These are phyloP conservation scores for Cymbopogon citratus DNA, from an alignment of 176 grass and related monocot species.

Conservation along the genomic window DNA sequence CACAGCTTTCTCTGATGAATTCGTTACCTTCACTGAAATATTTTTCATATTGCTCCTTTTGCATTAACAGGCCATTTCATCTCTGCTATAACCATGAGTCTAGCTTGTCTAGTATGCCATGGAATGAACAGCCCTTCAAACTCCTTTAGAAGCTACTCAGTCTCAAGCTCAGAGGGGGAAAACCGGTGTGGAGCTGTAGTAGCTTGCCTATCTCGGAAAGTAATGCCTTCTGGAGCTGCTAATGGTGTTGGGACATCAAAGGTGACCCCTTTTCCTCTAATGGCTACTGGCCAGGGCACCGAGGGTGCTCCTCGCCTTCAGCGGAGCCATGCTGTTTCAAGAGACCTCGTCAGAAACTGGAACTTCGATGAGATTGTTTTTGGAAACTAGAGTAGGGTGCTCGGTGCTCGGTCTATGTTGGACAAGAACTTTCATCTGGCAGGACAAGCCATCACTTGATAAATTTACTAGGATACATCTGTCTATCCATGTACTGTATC, in stretches of 20 bases:
- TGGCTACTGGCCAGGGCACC: conserved; percentile 36
- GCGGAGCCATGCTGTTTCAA: conserved; percentile 72
- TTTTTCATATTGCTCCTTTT: background rate
- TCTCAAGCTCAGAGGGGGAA: conserved; percentile 77
- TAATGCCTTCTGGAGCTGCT: conserved; percentile 26
- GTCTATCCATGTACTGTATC: conserved; percentile 26
- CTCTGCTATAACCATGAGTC: conserved; percentile 47
- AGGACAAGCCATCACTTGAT: conserved; percentile 17
- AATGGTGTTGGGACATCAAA: conserved; percentile 52
- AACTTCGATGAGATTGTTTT: conserved; percentile 76
- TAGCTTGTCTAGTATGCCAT: conserved; percentile 75
- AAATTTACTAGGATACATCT: conserved; percentile 37
- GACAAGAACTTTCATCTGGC: conserved; percentile 16
- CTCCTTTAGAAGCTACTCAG: conserved; percentile 84
- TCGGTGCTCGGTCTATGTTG: background rate
- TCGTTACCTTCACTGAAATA: background rate
- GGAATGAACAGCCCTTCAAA: conserved; percentile 71
- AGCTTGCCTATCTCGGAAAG: conserved; percentile 53
- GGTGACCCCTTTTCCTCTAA: conserved; percentile 60
- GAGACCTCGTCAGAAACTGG: conserved; percentile 89
- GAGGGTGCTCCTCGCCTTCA: conserved; percentile 58
- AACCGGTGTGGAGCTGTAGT: conserved; percentile 52
- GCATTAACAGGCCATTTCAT: conserved; percentile 14
- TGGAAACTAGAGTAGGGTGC: conserved; percentile 41
- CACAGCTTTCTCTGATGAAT: background rate